Percentiles rank a stretch among this genome's conserved stretches.
These are phyloP conservation scores for Colletotrichum camelliae DNA, from an alignment of 2,329 filamentous ascomycete genomes.

Conservation along the genomic window DNA sequence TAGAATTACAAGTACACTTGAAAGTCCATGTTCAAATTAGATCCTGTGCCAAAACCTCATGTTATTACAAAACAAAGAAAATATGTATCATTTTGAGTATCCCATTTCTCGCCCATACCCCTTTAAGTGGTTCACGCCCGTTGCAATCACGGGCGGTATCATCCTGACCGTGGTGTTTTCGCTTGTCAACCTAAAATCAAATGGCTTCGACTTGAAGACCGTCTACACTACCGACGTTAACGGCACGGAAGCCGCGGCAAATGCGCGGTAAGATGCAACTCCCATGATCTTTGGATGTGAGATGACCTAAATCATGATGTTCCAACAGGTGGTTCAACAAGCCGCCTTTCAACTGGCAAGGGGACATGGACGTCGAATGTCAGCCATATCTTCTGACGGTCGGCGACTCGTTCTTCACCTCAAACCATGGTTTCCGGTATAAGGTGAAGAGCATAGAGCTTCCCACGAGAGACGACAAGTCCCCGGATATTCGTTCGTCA, in stretches of 20 bases:
- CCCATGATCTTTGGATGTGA: rapidly evolving
- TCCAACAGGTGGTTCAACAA: not conserved
- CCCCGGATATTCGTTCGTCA: not conserved
- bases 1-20: not conserved
- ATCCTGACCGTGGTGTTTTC: not conserved
- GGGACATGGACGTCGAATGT: not conserved
- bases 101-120: not conserved
- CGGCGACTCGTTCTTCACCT: not conserved
- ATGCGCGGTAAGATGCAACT: not conserved
- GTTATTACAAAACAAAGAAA: not conserved
- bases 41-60: not conserved
- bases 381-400: not conserved
- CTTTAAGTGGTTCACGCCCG: not conserved
- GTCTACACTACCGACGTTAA: not conserved
- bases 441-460: not conserved
- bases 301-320: not conserved
- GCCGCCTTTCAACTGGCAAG: not conserved
- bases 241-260: not conserved
- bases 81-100: not conserved
- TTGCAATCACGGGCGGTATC: not conserved
- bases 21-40: rapidly evolving
- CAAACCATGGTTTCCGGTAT: not conserved
- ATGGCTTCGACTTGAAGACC: not conserved
- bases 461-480: not conserved
- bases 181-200: not conserved